These are phyloP conservation scores for Kodamaea lidongshanica DNA, from an alignment of 805 yeast species.

Conservation along the genomic window DNA sequence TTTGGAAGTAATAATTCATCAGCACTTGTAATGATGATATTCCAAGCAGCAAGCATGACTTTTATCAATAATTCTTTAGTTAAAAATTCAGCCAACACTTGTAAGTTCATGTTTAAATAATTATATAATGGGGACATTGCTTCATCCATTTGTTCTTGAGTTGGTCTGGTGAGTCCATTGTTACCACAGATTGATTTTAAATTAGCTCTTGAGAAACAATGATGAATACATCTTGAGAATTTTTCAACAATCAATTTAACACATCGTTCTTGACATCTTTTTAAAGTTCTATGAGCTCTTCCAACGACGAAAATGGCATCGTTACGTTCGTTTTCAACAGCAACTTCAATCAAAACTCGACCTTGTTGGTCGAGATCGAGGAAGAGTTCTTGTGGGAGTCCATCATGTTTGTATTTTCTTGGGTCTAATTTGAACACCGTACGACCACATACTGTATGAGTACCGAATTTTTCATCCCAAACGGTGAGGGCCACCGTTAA, in stretches of 20 bases:
- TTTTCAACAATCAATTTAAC: slow-evolving; percentile 66
- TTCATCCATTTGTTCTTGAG: slow-evolving; percentile 47
- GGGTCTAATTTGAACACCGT: slow-evolving; percentile 58
- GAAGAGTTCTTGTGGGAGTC: slow-evolving; percentile 54
- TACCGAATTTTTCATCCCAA: slow-evolving; percentile 59
- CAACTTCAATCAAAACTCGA: slow-evolving; percentile 54
- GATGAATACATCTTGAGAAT: slow-evolving; percentile 58
- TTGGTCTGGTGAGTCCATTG: slow-evolving; percentile 39
- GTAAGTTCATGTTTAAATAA: slow-evolving; percentile 62
- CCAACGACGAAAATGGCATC: slow-evolving; percentile 83
- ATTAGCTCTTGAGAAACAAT: slow-evolving; percentile 51
- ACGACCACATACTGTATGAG: slow-evolving; percentile 63
- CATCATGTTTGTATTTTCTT: slow-evolving; percentile 56
- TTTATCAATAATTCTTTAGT: slow-evolving; percentile 50
- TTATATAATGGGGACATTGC: slow-evolving; percentile 71
- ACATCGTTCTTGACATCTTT: slow-evolving; percentile 60
- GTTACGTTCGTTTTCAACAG: slow-evolving; percentile 71
- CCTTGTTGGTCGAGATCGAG: slow-evolving; percentile 67
- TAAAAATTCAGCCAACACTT: slow-evolving; percentile 54
- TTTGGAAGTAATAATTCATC: slow-evolving; percentile 74
- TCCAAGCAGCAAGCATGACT: slow-evolving; percentile 79
- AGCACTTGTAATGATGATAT: slow-evolving; percentile 58
- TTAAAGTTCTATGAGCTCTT: slow-evolving; percentile 59
- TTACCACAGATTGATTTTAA: slow-evolving; percentile 51
- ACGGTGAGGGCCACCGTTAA: slow-evolving; percentile 52